phyloP scores from a whole-genome alignment of 2,329 filamentous ascomycete species.

The Hirsutella thompsonii region DNA sequence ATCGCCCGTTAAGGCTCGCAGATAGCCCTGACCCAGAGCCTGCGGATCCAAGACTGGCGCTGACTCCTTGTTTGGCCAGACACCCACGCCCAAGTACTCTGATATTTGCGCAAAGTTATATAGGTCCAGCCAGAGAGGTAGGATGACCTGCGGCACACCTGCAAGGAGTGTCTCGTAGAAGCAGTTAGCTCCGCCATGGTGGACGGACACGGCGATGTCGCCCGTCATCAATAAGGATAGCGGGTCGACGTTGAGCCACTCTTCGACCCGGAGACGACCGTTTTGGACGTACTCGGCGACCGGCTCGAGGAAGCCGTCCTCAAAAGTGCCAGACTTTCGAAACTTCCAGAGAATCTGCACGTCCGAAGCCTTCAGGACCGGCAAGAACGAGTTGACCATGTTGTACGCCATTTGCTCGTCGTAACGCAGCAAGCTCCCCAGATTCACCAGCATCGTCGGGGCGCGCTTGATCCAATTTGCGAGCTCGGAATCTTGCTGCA shows the following conservation, averaged over 20 bases:
- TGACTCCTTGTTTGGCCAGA: conserved; percentile 21
- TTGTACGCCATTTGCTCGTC: conserved; percentile 9
- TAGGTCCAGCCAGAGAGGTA: conserved; percentile 32
- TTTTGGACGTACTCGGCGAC: conserved; percentile 8
- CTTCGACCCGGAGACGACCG: conserved; percentile 11
- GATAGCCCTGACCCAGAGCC: conserved; percentile 14
- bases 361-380: conserved; percentile 9
- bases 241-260: conserved; percentile 19
- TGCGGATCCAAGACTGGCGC: conserved; percentile 17
- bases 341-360: conserved; percentile 22
- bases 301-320: conserved; percentile 5
- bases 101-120: conserved; percentile 29
- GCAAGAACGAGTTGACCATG: conserved; percentile 14
- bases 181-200: conserved; percentile 26
- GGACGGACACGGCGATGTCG: conserved; percentile 19
- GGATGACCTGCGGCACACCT: conserved; percentile 30
- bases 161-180: conserved; percentile 29
- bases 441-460: conserved; percentile 33
- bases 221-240: conserved; percentile 21
- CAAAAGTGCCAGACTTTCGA: conserved; percentile 5
- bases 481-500: conserved; percentile 27
- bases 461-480: conserved; percentile 24
- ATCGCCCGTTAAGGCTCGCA: conserved; percentile 7
- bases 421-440: conserved; percentile 26
- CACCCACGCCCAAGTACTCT: conserved; percentile 27